Conservation (phyloP, 345 rosid species). For the Tarenaya hassleriana region DNA sequence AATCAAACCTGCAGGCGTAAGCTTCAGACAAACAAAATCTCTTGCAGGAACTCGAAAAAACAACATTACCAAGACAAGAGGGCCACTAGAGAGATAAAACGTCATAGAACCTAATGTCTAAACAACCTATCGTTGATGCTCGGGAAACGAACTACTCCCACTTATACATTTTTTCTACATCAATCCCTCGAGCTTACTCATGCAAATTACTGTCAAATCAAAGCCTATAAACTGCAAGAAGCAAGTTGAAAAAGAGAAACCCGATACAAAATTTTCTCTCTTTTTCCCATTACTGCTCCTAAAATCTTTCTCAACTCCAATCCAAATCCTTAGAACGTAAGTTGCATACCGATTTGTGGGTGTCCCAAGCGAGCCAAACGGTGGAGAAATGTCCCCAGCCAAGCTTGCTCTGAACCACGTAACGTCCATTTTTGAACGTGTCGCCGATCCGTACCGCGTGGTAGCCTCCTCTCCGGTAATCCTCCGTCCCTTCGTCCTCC, state of each 20-base stretch:
- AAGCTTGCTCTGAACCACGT: constrained; percentile 84
- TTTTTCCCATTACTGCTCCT: neutral
- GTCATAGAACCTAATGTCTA: too few relatives aligned
- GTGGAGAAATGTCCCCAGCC: constrained; percentile 99
- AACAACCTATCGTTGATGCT: too few relatives aligned
- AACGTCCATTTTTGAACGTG: constrained; percentile 74
- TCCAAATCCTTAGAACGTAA: neutral
- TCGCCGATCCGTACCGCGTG: constrained; percentile 80
- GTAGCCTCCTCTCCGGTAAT: constrained; percentile 91
- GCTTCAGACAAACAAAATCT: neutral
- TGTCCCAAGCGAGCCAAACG: constrained; percentile 98
- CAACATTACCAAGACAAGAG: neutral
- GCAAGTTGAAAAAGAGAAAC: neutral
- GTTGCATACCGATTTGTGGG: constrained; percentile 46
- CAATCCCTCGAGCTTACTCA: too few relatives aligned
- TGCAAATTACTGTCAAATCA: neutral
- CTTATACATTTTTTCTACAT: too few relatives aligned
- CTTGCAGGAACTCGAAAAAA: neutral
- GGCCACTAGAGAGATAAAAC: neutral
- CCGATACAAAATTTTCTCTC: neutral
- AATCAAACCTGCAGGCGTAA: neutral
- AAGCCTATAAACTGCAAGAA: neutral
- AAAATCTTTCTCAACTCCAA: neutral
- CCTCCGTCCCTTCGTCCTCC: constrained; percentile 93
- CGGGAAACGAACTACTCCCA: too few relatives aligned